Evolutionary conservation across 2,329 filamentous ascomycete species (phyloP).

Genomic region (Phyllosticta paracitricarpa): DNA sequence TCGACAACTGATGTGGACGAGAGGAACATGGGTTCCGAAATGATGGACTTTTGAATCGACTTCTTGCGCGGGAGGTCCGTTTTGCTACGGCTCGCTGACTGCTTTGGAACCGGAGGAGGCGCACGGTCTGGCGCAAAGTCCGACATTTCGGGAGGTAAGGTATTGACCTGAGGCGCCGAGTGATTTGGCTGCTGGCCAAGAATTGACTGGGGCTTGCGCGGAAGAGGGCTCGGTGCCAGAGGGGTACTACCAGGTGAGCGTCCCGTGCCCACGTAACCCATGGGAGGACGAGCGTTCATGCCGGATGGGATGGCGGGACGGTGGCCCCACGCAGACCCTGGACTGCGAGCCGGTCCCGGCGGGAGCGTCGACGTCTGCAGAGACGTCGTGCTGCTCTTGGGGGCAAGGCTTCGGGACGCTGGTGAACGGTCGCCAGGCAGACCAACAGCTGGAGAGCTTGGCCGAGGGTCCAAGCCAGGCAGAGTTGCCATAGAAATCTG

Average conservation of each 20-base stretch:
- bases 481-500: conserved; percentile 16
- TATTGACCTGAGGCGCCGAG: conserved; percentile 8
- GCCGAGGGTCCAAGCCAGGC: conserved; percentile 1
- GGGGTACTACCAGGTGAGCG: conserved; percentile 29
- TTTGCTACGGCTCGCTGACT: conserved; percentile 20
- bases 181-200: not conserved
- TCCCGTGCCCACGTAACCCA: conserved; percentile 15
- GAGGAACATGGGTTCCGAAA: conserved; percentile 49
- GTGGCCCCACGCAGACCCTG: not conserved
- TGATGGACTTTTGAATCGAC: conserved; percentile 49
- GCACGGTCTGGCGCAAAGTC: not conserved
- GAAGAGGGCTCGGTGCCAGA: conserved; percentile 25
- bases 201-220: not conserved
- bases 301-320: not conserved
- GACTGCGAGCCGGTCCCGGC: conserved; percentile 2
- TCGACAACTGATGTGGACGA: conserved; percentile 49
- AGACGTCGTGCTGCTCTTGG: conserved; percentile 13
- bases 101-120: conserved; percentile 21
- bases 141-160: conserved; percentile 31
- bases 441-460: not conserved
- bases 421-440: not conserved
- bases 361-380: not conserved
- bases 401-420: not conserved
- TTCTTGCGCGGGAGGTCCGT: conserved; percentile 38
- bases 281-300: not conserved